Conservation (phyloP, 2,329 filamentous ascomycete genomes). For the Apiospora rasikravindrae region DNA sequence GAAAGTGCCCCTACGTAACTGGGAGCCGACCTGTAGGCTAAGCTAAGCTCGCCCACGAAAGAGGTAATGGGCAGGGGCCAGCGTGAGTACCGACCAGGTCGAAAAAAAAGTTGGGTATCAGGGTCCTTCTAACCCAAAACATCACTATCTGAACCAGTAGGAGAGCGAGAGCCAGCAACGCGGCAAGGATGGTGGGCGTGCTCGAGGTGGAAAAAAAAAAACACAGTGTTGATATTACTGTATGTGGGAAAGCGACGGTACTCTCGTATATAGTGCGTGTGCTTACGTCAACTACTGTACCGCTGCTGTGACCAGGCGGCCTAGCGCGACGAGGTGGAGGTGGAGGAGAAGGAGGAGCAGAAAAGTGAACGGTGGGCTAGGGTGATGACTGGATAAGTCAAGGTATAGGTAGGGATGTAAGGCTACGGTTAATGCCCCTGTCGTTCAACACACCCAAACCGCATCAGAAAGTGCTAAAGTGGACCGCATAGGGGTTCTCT, state of each 20-base stretch:
- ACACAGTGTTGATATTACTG: slow-evolving; percentile 3
- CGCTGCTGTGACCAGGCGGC: background rate
- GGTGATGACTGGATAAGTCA: slow-evolving; percentile 3
- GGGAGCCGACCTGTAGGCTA: slow-evolving; percentile 15
- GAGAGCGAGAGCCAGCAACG: slow-evolving; percentile 13
- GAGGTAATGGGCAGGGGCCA: slow-evolving; percentile 4
- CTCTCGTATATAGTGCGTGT: background rate
- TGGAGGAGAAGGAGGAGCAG: background rate
- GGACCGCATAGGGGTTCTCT: slow-evolving; percentile 10
- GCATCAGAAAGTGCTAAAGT: slow-evolving; percentile 13
- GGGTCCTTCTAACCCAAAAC: slow-evolving; percentile 20
- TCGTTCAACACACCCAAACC: slow-evolving; percentile 16
- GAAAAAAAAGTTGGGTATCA: slow-evolving; percentile 13
- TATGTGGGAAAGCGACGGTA: background rate
- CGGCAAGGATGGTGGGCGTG: slow-evolving; percentile 14
- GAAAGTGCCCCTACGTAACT: slow-evolving; percentile 15
- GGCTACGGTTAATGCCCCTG: slow-evolving; percentile 16
- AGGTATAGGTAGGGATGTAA: slow-evolving; percentile 18
- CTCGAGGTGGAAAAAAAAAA: background rate
- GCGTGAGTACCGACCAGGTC: slow-evolving; percentile 17
- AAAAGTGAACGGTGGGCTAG: slow-evolving; percentile 13
- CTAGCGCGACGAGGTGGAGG: background rate
- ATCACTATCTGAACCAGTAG: slow-evolving; percentile 13
- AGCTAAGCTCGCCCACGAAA: slow-evolving; percentile 13
- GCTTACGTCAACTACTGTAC: background rate